Conservation (phyloP, 306 rosid species). For the Vigna trinervia region DNA sequence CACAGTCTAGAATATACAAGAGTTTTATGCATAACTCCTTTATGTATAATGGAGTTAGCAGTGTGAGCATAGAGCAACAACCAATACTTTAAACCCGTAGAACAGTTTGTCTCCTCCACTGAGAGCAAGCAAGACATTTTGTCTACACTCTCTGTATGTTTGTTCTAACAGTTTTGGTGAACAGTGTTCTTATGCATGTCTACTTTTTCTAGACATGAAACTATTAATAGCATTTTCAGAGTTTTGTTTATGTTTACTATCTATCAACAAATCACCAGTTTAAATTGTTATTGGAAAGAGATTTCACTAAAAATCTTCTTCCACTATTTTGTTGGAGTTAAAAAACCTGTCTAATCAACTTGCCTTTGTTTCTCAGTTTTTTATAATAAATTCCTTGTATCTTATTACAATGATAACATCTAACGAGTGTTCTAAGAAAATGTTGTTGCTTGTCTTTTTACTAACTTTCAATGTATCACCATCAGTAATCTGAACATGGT, state of each 20-base stretch:
- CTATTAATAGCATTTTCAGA: neutral
- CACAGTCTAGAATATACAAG: constrained; percentile 53
- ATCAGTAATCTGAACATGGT: neutral
- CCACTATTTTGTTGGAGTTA: no score
- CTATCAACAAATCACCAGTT: neutral
- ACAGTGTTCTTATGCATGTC: neutral
- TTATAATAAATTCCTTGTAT: neutral
- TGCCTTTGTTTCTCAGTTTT: no score
- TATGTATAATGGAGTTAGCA: constrained; percentile 1
- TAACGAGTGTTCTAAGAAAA: neutral
- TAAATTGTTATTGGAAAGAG: no score
- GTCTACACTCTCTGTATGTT: constrained; percentile 14
- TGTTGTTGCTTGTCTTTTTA: neutral
- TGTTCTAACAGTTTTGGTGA: constrained; percentile 24
- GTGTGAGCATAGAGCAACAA: constrained; percentile 20
- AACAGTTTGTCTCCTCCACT: neutral
- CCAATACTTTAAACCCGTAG: constrained; percentile 11
- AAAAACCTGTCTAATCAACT: no score
- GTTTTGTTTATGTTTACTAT: neutral
- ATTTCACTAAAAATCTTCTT: no score
- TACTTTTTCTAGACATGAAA: constrained; percentile 25
- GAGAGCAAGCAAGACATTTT: constrained; percentile 21
- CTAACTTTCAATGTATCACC: neutral
- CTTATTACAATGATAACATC: neutral
- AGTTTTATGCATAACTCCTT: neutral